Evolutionary conservation across 2,329 filamentous ascomycete genomes (phyloP).

Genomic region (Knoxdaviesia capensis): DNA sequence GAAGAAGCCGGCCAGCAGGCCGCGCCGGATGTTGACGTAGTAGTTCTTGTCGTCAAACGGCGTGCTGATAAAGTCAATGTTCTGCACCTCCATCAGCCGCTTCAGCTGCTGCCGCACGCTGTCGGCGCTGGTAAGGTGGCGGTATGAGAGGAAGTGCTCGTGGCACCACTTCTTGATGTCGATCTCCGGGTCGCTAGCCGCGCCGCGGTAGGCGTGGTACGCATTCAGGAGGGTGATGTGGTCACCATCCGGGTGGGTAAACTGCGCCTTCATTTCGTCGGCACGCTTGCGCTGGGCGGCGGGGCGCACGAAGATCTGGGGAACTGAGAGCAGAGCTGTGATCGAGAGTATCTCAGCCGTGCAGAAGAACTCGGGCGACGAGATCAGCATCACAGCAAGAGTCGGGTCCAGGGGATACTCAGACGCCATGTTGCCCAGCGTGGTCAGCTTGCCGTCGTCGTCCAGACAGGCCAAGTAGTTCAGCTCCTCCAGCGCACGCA

Average conservation of each 20-base stretch:
- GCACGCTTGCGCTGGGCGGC: conserved; percentile 71
- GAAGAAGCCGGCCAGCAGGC: conserved; percentile 88
- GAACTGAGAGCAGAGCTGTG: conserved; percentile 81
- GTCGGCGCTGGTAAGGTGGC: conserved; percentile 79
- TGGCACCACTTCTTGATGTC: conserved; percentile 87
- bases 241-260: conserved; percentile 83
- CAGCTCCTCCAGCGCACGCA: conserved; percentile 91
- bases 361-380: conserved; percentile 93
- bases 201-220: conserved; percentile 89
- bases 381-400: conserved; percentile 93
- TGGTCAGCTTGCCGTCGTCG: conserved; percentile 84
- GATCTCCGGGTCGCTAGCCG: conserved; percentile 30
- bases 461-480: conserved; percentile 95
- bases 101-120: conserved; percentile 82
- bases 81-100: conserved; percentile 90
- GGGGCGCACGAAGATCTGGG: conserved; percentile 81
- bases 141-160: conserved; percentile 82
- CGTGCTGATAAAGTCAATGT: conserved; percentile 70
- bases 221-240: conserved; percentile 93
- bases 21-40: conserved; percentile 90
- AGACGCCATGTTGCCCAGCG: conserved; percentile 69
- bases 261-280: conserved; percentile 92
- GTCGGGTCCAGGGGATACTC: conserved; percentile 91
- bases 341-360: conserved; percentile 96
- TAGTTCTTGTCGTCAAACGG: conserved; percentile 91